Conservation (phyloP, 1,139 yeast genomes). For the Arxiozyma slooffiae region DNA sequence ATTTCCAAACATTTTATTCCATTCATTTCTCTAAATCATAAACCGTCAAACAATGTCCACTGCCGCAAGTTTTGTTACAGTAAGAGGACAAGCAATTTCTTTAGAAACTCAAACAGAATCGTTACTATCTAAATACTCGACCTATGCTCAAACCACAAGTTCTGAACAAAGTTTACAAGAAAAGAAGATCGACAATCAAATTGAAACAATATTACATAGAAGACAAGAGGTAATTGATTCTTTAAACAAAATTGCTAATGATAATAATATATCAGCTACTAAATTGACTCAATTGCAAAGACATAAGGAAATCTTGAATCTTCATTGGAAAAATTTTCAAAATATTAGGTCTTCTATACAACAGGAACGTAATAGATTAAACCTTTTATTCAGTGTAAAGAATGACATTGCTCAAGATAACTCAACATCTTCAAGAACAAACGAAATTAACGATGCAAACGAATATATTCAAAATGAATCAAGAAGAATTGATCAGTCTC, state of each 20-base stretch:
- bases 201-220: constrained; percentile 35
- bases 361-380: constrained; percentile 68
- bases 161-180: constrained; percentile 43
- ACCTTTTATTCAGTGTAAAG: constrained; percentile 65
- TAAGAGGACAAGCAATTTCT: constrained; percentile 45
- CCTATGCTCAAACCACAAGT: constrained; percentile 43
- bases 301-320: constrained; percentile 65
- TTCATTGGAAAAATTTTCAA: constrained; percentile 55
- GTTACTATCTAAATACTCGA: constrained; percentile 42
- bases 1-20: too few relatives aligned
- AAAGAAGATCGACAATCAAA: constrained; percentile 33
- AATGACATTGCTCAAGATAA: constrained; percentile 47
- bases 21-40: background rate
- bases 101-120: constrained; percentile 49
- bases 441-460: constrained; percentile 34
- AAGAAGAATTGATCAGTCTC: constrained; percentile 61
- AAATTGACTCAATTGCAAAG: constrained; percentile 75
- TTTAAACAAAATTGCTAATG: constrained; percentile 40
- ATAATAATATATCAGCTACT: constrained; percentile 57
- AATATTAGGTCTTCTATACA: constrained; percentile 51
- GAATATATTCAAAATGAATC: constrained; percentile 75
- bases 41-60: constrained; percentile 4
- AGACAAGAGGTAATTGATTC: constrained; percentile 36
- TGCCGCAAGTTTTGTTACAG: constrained; percentile 36
- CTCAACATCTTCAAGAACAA: constrained; percentile 24